Percentiles rank a stretch among this genome's conserved stretches.
These are phyloP conservation scores for Glutinoglossum americanum DNA, from an alignment of 495 filamentous ascomycete species.

Conservation along the genomic window DNA sequence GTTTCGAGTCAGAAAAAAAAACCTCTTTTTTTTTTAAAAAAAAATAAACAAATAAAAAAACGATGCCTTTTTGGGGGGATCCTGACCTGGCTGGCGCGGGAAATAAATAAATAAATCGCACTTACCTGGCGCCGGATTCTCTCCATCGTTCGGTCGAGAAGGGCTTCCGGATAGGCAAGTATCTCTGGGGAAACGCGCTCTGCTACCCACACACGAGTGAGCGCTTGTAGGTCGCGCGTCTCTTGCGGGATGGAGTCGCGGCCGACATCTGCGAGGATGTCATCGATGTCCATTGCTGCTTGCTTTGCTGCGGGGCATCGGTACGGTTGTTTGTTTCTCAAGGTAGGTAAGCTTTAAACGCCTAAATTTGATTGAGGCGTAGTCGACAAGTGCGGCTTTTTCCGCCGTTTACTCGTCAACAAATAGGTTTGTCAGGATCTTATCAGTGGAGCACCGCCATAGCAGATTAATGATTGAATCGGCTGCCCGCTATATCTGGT, in stretches of 20 bases:
- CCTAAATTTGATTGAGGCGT: neutral
- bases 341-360: neutral
- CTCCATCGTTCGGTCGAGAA: conserved; percentile 61
- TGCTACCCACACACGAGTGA: conserved; percentile 82
- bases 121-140: conserved; percentile 46
- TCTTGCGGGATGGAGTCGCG: conserved; percentile 32
- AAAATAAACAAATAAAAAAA: too few species aligned
- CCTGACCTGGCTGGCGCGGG: too few species aligned
- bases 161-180: conserved; percentile 36
- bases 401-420: neutral
- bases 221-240: conserved; percentile 60
- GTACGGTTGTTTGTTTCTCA: neutral
- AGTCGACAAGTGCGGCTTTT: neutral
- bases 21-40: too few species aligned
- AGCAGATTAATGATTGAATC: neutral
- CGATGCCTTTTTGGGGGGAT: too few species aligned
- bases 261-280: conserved; percentile 69
- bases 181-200: conserved; percentile 79
- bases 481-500: too few species aligned
- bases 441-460: neutral
- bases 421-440: too few species aligned
- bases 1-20: too few species aligned
- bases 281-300: conserved; percentile 59
- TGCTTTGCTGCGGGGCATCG: neutral
- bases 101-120: too few species aligned